Percentiles rank a stretch among this genome's conserved stretches.
Evolutionary conservation across 2,329 filamentous ascomycete species (phyloP).

Genomic region (Apiospora arundinis): DNA sequence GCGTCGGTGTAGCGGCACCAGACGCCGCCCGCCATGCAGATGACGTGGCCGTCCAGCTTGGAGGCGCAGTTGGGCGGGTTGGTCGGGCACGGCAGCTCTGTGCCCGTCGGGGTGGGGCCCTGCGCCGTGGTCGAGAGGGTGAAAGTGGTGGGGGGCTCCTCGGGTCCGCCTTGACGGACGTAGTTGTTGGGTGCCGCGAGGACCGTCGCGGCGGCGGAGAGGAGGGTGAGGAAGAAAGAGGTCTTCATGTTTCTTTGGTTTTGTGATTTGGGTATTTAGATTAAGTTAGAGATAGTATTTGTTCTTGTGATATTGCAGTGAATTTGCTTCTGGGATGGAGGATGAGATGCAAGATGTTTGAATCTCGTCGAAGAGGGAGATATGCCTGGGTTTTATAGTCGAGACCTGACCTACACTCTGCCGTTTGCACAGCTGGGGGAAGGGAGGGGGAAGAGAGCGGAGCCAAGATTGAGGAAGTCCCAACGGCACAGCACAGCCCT

Average conservation of each 20-base stretch:
- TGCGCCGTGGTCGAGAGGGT: neutral
- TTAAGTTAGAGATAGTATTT: neutral
- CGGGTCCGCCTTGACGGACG: neutral
- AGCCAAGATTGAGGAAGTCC: neutral
- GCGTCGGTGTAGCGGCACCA: conserved; percentile 22
- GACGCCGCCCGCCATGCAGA: conserved; percentile 18
- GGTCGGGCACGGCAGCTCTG: conserved; percentile 19
- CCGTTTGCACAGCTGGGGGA: neutral
- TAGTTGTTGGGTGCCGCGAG: conserved; percentile 7
- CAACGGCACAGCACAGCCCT: neutral
- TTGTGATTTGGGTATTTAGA: neutral
- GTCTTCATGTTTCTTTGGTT: conserved; percentile 8
- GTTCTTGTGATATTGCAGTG: neutral
- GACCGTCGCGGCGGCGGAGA: neutral
- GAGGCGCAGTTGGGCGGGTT: neutral
- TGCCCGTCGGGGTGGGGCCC: neutral
- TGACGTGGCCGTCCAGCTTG: conserved; percentile 16
- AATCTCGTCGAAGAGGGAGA: neutral
- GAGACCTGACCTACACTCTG: no score
- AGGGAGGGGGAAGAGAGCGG: neutral
- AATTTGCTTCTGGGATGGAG: neutral
- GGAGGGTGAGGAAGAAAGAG: conserved; percentile 15
- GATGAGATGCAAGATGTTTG: neutral
- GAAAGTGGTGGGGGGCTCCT: neutral
- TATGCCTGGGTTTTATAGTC: neutral